These are phyloP conservation scores for Talaromyces verruculosus DNA, from an alignment of 2,329 filamentous ascomycete genomes.

Conservation along the genomic window DNA sequence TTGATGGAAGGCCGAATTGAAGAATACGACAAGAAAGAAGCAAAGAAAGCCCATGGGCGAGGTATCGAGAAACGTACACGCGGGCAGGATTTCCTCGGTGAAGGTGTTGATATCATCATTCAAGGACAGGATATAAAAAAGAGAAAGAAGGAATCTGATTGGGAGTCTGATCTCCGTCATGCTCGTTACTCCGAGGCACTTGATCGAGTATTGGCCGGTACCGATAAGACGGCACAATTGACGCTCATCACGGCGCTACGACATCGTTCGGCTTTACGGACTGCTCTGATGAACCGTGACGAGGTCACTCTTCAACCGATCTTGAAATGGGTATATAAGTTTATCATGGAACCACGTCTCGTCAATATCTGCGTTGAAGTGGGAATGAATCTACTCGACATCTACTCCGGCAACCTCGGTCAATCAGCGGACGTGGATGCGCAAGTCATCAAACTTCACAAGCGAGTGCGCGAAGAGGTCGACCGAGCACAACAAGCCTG, in stretches of 20 bases:
- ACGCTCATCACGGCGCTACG: constrained; percentile 81
- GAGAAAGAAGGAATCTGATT: constrained; percentile 65
- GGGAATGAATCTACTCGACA: constrained; percentile 75
- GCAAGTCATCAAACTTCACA: constrained; percentile 67
- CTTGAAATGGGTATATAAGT: constrained; percentile 75
- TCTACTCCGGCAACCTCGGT: constrained; percentile 79
- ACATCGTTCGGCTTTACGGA: constrained; percentile 80
- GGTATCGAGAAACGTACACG: constrained; percentile 63
- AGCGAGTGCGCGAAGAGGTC: constrained; percentile 71
- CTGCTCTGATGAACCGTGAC: constrained; percentile 76
- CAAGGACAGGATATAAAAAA: constrained; percentile 64
- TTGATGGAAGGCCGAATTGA: constrained; percentile 75
- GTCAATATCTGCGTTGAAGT: constrained; percentile 80
- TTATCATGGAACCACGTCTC: constrained; percentile 80
- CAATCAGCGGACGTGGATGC: constrained; percentile 71
- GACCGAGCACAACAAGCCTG: constrained; percentile 81
- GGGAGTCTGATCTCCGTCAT: constrained; percentile 79
- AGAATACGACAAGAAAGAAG: constrained; percentile 69
- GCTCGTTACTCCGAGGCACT: constrained; percentile 75
- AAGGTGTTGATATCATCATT: constrained; percentile 85
- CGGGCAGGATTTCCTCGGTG: constrained; percentile 77
- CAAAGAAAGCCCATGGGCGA: constrained; percentile 65
- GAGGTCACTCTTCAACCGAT: constrained; percentile 79
- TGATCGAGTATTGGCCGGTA: constrained; percentile 69
- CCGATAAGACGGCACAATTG: constrained; percentile 63